Percentiles rank a stretch among this genome's conserved stretches.
Conservation (phyloP, 2,329 filamentous ascomycete genomes). For the Cladophialophora bantiana region DNA sequence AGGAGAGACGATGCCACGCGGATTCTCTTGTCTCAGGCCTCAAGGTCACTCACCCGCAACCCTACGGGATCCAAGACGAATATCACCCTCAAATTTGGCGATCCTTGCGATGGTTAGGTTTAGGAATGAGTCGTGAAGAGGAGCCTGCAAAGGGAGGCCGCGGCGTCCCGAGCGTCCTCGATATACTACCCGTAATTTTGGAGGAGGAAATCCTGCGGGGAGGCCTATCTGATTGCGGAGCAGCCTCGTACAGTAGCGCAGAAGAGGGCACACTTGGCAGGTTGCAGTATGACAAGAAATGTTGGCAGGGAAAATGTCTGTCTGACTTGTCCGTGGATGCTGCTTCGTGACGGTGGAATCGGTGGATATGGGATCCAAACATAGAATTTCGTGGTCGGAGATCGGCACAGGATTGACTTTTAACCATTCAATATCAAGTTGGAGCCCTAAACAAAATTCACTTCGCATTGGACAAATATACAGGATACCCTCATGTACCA, state of each 20-base stretch:
- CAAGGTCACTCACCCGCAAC: too few relatives aligned
- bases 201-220: background rate
- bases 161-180: background rate
- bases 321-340: too few relatives aligned
- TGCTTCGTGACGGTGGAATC: too few relatives aligned
- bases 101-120: background rate
- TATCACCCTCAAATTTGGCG: background rate
- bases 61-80: background rate
- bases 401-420: too few relatives aligned
- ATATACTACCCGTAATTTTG: background rate
- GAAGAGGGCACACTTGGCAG: background rate
- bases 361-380: background rate
- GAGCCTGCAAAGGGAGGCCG: background rate
- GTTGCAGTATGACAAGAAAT: too few relatives aligned
- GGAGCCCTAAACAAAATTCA: background rate
- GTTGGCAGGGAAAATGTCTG: too few relatives aligned
- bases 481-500: slow-evolving; percentile 5
- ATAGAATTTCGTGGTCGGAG: background rate
- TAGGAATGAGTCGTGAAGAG: background rate
- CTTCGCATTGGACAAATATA: background rate
- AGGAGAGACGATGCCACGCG: too few relatives aligned
- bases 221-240: background rate
- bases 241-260: background rate
- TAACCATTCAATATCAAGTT: background rate
- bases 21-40: too few relatives aligned